Conservation (phyloP, 2,329 filamentous ascomycete genomes). For the Ophiostoma himal-ulmi region DNA sequence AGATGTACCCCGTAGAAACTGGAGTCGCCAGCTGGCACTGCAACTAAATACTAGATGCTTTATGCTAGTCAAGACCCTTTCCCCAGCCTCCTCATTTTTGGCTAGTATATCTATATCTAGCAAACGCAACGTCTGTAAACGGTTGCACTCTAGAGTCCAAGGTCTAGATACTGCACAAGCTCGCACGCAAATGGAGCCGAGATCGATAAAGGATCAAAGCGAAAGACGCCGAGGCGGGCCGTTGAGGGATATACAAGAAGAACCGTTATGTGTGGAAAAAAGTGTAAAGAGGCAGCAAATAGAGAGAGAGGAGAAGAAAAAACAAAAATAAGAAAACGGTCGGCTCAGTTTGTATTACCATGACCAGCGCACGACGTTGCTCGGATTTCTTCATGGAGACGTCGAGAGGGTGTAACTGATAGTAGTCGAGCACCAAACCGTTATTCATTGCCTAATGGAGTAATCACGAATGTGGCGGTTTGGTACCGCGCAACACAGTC, state of each 20-base stretch:
- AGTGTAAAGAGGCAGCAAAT: neutral
- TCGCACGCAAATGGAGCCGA: neutral
- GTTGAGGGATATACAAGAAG: neutral
- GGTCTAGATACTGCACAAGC: neutral
- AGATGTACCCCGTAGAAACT: slow-evolving; percentile 9
- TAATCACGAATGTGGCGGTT: neutral
- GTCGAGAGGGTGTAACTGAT: neutral
- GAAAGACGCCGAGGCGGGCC: neutral
- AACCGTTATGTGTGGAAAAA: neutral
- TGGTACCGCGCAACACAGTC: neutral
- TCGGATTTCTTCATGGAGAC: neutral
- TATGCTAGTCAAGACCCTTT: neutral
- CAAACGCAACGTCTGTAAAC: no score
- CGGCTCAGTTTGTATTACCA: neutral
- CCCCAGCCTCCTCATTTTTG: neutral
- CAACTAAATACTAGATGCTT: neutral
- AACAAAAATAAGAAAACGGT: neutral
- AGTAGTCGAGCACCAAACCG: no score
- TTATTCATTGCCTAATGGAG: neutral
- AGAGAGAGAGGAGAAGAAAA: neutral
- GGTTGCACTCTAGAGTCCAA: no score
- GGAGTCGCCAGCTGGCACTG: slow-evolving; percentile 10
- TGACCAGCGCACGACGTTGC: neutral
- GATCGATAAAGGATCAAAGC: neutral
- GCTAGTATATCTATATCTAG: no score